phyloP scores from a whole-genome alignment of 176 grass and related monocot genomes.

The Alopecurus myosuroides region DNA sequence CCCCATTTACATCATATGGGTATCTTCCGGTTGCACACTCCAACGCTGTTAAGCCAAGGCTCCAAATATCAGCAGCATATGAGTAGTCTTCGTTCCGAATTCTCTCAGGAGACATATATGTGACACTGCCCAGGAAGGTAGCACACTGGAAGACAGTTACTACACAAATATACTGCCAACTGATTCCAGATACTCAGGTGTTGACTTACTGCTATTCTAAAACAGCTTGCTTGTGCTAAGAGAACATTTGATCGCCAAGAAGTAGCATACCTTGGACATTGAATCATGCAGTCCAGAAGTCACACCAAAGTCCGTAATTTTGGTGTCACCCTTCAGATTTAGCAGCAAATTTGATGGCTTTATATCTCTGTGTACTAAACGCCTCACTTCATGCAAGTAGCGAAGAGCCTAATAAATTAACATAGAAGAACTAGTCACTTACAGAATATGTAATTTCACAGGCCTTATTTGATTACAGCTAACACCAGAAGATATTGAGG shows the following conservation, averaged over 20 bases:
- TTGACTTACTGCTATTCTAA: slow-evolving; percentile 9
- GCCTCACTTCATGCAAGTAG: slow-evolving; percentile 84
- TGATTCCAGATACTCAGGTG: slow-evolving; percentile 20
- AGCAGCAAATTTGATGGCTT: slow-evolving; percentile 93
- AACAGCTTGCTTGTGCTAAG: slow-evolving; percentile 13
- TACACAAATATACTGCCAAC: slow-evolving; percentile 22
- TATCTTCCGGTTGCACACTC: slow-evolving; percentile 93
- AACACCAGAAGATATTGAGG: slow-evolving; percentile 18
- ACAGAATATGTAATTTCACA: slow-evolving; percentile 8
- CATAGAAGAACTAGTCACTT: slow-evolving; percentile 13
- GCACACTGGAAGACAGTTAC: slow-evolving; percentile 81
- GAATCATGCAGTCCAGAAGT: slow-evolving; percentile 84
- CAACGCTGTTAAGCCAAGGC: slow-evolving; percentile 81
- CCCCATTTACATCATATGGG: slow-evolving; percentile 55
- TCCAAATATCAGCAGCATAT: slow-evolving; percentile 97
- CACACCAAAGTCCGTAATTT: slow-evolving; percentile 93
- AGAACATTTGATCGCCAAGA: slow-evolving; percentile 15
- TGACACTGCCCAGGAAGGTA: slow-evolving; percentile 93
- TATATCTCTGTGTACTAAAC: slow-evolving; percentile 96
- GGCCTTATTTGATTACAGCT: slow-evolving; percentile 6
- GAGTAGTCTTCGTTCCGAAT: slow-evolving; percentile 92
- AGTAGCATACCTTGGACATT: slow-evolving; percentile 77
- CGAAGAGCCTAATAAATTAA: slow-evolving; percentile 60
- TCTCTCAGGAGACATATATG: slow-evolving; percentile 99
- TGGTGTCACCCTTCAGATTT: slow-evolving; percentile 83